phyloP scores from a whole-genome alignment of 495 filamentous ascomycete species.

The Immersiella caudata region DNA sequence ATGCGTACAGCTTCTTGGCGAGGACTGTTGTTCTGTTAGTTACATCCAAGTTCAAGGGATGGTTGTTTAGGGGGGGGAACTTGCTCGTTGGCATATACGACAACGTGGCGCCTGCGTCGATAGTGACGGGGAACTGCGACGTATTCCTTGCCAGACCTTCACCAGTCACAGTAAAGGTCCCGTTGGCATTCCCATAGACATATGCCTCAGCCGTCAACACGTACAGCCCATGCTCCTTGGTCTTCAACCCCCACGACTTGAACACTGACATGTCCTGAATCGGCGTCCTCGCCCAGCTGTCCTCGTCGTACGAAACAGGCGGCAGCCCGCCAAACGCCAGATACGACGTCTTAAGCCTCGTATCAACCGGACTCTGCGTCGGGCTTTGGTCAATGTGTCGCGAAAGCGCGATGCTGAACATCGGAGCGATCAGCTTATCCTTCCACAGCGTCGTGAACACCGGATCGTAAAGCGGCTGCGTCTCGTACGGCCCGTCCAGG shows the following conservation, averaged over 20 bases:
- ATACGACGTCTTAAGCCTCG: constrained; percentile 24
- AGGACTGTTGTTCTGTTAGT: constrained; percentile 31
- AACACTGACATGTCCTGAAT: constrained; percentile 32
- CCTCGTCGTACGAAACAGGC: constrained; percentile 35
- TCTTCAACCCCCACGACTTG: constrained; percentile 29
- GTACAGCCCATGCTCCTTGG: constrained; percentile 37
- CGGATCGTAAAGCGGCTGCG: constrained; percentile 50
- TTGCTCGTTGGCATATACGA: constrained; percentile 40
- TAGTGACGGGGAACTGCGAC: constrained; percentile 40
- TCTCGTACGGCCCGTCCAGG: constrained; percentile 29
- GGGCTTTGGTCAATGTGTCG: constrained; percentile 18
- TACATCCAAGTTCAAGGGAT: background rate
- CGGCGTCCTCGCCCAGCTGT: constrained; percentile 37
- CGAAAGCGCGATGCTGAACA: constrained; percentile 57
- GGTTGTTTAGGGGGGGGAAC: background rate
- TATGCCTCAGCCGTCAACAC: constrained; percentile 37
- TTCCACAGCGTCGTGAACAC: constrained; percentile 60
- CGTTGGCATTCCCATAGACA: constrained; percentile 24
- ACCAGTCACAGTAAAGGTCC: background rate
- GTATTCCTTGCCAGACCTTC: constrained; percentile 25
- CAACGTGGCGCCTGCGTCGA: constrained; percentile 47
- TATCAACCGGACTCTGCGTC: background rate
- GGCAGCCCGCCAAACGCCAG: constrained; percentile 53
- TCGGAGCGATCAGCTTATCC: constrained; percentile 49
- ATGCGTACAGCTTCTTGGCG: constrained; percentile 49